Evolutionary conservation across 768 basidiomycete species (phyloP), one percentile per base, ranked within the genome.

Genomic region (Amanita thiersii): DNA sequence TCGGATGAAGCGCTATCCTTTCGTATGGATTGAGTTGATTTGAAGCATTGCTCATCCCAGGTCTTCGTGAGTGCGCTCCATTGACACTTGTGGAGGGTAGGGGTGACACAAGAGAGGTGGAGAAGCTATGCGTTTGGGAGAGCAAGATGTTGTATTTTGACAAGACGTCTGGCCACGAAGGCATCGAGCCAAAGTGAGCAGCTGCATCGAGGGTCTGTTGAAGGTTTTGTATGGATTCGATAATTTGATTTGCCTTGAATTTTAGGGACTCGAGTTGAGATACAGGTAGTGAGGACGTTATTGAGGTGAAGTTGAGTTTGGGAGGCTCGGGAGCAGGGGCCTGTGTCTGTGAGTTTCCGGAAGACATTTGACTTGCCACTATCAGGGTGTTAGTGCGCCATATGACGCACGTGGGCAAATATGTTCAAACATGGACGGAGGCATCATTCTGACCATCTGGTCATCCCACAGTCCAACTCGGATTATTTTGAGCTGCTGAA

Each of bases 121-220:
- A 81, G 51, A 91, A 79, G 50, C 71, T 82, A 54, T 86, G 84
- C 0, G 85, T 86, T 52, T 90, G 88, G 0, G 85, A 86, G 42
- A 90, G 72, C 19, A 91, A 70, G 48, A 86, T 72, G 50, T 81
- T 88, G 73, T 89, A 90, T 65, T 88, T 89, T 10, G 81, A 79
- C 40, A 90, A 69, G 41, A 91, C 76, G 53, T 90, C 87, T 2
- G 87, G 88, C 88, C 88, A 90, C 5, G 83, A 61, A 2, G 81
- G 79, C 78, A 88, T 86, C n/a, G 55, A 65, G 26, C 61, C 63
- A 32, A 67, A 70, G 26, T 75, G 68, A 9, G 73, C 72, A 3
- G 72, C 72, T 5, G 64, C 66, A 40, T 85, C 79, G 50, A 88
- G 65, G 5, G 74, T 80, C 39, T 73, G 66, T 43, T 79, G 79